A percentile compares a stretch with the other conserved stretches of the same genome.
Evolutionary conservation across 1,139 yeast genomes (phyloP).

Genomic region (Ashbya aceris): DNA sequence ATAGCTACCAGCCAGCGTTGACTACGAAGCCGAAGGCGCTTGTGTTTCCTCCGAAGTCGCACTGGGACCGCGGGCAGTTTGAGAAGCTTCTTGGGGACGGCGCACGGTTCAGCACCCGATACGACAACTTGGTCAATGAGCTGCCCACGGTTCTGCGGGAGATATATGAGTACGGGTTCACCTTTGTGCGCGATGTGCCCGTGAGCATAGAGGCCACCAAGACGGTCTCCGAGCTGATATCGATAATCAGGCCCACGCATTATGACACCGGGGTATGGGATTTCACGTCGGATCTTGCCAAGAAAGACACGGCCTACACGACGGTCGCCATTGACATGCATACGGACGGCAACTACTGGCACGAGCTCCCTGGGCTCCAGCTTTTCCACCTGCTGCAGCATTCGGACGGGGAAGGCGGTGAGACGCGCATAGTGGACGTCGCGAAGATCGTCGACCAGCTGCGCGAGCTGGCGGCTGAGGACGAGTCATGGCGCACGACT

Average conservation of each 20-base stretch:
- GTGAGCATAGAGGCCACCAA: constrained; percentile 54
- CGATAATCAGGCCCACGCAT: constrained; percentile 63
- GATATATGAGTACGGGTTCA: constrained; percentile 57
- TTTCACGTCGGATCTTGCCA: constrained; percentile 62
- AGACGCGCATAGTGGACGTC: constrained; percentile 63
- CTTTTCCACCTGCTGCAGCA: constrained; percentile 52
- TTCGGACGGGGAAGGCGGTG: constrained; percentile 67
- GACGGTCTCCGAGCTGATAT: constrained; percentile 47
- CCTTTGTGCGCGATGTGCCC: constrained; percentile 57
- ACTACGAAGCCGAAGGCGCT: constrained; percentile 30
- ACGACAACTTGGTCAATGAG: constrained; percentile 15
- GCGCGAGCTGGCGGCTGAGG: constrained; percentile 4
- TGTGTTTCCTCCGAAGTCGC: constrained; percentile 26
- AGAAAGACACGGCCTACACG: constrained; percentile 69
- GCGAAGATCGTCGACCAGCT: constrained; percentile 27
- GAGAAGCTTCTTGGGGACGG: constrained; percentile 23
- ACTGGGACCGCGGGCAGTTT: constrained; percentile 47
- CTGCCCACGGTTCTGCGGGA: constrained; percentile 38
- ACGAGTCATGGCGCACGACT: constrained; percentile 38
- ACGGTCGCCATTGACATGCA: constrained; percentile 59
- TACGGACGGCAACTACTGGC: constrained; percentile 76
- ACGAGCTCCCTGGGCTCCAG: constrained; percentile 68
- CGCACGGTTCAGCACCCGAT: constrained; percentile 45
- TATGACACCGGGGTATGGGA: constrained; percentile 74
- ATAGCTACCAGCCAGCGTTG: constrained; percentile 48